A percentile compares a stretch with the other conserved stretches of the same genome.
These are phyloP conservation scores for Wickerhamia fluorescens DNA, from an alignment of 805 yeast species.

Conservation along the genomic window DNA sequence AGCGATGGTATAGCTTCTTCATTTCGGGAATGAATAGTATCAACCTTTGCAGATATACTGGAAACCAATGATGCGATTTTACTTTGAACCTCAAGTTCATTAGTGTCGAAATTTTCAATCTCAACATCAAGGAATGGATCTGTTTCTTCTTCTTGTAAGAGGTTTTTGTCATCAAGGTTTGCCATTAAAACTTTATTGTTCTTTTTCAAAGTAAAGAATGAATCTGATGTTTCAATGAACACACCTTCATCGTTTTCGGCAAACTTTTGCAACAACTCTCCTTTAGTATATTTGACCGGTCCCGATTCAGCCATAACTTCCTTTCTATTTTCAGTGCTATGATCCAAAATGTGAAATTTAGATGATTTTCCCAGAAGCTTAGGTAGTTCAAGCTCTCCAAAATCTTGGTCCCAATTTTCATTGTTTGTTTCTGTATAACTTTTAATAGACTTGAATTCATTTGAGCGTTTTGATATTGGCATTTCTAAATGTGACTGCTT, in stretches of 20 bases:
- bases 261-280: slow-evolving; percentile 24
- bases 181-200: neutral
- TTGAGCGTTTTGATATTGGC: too few species aligned
- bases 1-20: slow-evolving; percentile 25
- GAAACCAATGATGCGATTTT: slow-evolving; percentile 32
- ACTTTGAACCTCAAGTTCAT: slow-evolving; percentile 33
- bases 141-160: slow-evolving; percentile 14
- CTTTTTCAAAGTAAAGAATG: slow-evolving; percentile 1
- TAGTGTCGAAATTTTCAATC: slow-evolving; percentile 32
- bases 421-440: slow-evolving; percentile 23
- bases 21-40: slow-evolving; percentile 20
- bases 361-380: slow-evolving; percentile 1
- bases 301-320: slow-evolving; percentile 5
- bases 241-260: slow-evolving; percentile 20
- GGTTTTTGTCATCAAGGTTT: neutral
- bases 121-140: slow-evolving; percentile 36
- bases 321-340: slow-evolving; percentile 6
- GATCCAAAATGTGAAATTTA: slow-evolving; percentile 6
- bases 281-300: slow-evolving; percentile 12
- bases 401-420: slow-evolving; percentile 31
- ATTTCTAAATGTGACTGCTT: too few species aligned
- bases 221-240: slow-evolving; percentile 10
- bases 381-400: slow-evolving; percentile 12
- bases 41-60: slow-evolving; percentile 26
- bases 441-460: slow-evolving; percentile 14